Base-by-base conservation (phyloP, 306 rosid species). In the Oemleria cerasiformis region DNA sequence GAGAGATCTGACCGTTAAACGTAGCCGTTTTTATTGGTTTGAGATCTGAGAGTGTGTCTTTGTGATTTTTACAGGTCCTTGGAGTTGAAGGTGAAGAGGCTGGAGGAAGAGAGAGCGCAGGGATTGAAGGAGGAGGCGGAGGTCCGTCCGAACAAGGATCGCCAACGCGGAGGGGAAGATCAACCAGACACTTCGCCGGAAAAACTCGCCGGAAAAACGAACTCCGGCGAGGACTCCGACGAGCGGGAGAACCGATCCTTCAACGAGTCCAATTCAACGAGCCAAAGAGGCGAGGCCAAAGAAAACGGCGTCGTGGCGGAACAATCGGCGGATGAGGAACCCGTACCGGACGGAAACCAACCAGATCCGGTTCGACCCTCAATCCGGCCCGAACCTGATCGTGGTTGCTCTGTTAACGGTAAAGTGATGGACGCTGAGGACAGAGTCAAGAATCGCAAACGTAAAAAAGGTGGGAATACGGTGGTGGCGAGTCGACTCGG, bases 231-330 rank as follows among this genome's bases (percentile, higher is more conserved):
- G 1, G 59, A 70, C 51, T 74, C 79, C 48, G 72, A 71, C 67
- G 81, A 81, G 39, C 83, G 82, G 12, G 85, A 75, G 60, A 75
- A 80, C 68, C 83, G 87, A 64, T 85, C 89, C 44, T 78, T 75
- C 73, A 75, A 82, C 81, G 89, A 83, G 77, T 85, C 89, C 57
- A 82, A 85, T 83, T 85, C 87, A 50, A 85, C 86, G 41, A 65
- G 83, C 77, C 78, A 71, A 61, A 75, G 75, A 63, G 76, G 75
- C 65, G 82, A 80, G 9, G 76, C 43, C 17, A 70, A 63, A 20
- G 67, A 19, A 44, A 79, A 73, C 73, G 77, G 67, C 45, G 69
- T 55, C 75, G 77, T 54, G 11, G 38, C 13, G 41, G 65, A 51
- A 4, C 50, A 67, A 61, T 12, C 38, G 64, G 58, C 38, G 6